phyloP scores from a whole-genome alignment of 805 yeast genomes.

The Schizosaccharomyces cryophilus region DNA sequence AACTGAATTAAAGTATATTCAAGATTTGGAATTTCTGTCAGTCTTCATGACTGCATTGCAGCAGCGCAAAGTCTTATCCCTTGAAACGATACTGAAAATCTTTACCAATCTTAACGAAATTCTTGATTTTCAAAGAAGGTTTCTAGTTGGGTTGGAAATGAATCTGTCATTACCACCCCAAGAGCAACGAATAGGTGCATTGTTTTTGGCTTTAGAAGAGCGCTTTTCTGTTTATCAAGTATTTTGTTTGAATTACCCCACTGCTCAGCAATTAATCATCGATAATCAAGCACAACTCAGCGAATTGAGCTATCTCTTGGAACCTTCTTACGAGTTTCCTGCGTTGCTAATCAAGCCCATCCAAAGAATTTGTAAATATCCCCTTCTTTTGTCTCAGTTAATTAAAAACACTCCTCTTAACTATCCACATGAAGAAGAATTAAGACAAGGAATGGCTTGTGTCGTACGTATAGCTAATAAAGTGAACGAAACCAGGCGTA shows the following conservation, averaged over 20 bases:
- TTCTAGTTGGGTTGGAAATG: conserved; percentile 70
- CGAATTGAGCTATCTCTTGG: conserved; percentile 22
- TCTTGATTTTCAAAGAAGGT: conserved; percentile 77
- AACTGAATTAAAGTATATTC: conserved; percentile 81
- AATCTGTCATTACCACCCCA: conserved; percentile 51
- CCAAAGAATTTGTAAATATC: conserved; percentile 89
- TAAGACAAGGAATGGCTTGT: conserved; percentile 42
- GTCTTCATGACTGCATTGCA: conserved; percentile 43
- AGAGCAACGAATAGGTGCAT: conserved; percentile 68
- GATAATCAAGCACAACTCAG: conserved; percentile 33
- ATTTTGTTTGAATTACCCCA: conserved; percentile 75
- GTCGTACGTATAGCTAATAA: conserved; percentile 64
- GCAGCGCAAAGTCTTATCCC: conserved; percentile 39
- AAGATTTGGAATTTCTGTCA: conserved; percentile 53
- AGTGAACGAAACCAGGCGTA: conserved; percentile 83
- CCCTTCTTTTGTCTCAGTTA: conserved; percentile 47
- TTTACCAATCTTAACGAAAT: conserved; percentile 69
- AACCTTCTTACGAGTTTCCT: conserved; percentile 71
- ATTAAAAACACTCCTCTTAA: conserved; percentile 34
- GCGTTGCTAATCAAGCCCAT: conserved; percentile 80
- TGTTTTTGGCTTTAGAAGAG: conserved; percentile 62
- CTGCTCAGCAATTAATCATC: conserved; percentile 57
- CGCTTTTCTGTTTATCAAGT: conserved; percentile 71
- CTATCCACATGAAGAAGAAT: conserved; percentile 37
- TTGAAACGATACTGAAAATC: conserved; percentile 54